These are phyloP conservation scores for Pythium phragmitis DNA, from an alignment of 352 stramenopile species.

Conservation along the genomic window DNA sequence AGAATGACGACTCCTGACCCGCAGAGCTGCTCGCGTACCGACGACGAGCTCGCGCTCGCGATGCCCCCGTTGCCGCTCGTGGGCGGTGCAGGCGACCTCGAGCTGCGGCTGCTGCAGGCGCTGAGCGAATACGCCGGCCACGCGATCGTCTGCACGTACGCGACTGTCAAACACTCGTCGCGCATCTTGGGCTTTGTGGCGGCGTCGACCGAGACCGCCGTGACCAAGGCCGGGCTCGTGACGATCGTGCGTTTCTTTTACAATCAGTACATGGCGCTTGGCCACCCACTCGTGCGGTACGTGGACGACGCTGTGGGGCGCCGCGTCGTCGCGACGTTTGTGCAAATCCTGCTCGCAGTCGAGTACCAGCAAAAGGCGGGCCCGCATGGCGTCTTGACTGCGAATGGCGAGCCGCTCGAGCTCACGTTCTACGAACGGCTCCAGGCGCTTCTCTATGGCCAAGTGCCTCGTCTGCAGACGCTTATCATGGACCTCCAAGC, in stretches of 20 bases:
- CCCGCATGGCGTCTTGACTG: neutral
- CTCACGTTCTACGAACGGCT: slow-evolving; percentile 59
- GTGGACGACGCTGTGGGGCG: slow-evolving; percentile 65
- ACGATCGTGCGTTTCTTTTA: slow-evolving; percentile 48
- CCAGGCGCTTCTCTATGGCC: slow-evolving; percentile 27
- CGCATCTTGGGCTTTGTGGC: slow-evolving; percentile 46
- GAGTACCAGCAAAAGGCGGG: slow-evolving; percentile 30
- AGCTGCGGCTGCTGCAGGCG: slow-evolving; percentile 57
- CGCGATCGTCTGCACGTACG: slow-evolving; percentile 42
- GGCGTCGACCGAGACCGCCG: slow-evolving; percentile 48
- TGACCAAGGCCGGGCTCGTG: slow-evolving; percentile 39
- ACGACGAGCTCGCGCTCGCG: neutral
- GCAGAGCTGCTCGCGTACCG: too few species aligned
- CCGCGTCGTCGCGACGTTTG: slow-evolving; percentile 54
- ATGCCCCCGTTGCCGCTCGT: neutral
- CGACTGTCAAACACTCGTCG: slow-evolving; percentile 49
- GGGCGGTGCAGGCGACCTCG: slow-evolving; percentile 34
- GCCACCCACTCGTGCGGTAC: slow-evolving; percentile 45
- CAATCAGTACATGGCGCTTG: slow-evolving; percentile 54
- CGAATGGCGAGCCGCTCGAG: slow-evolving; percentile 29
- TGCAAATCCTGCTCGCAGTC: slow-evolving; percentile 50
- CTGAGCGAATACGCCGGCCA: slow-evolving; percentile 43
- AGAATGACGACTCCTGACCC: too few species aligned
- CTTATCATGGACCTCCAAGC: slow-evolving; percentile 31
- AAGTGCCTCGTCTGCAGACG: slow-evolving; percentile 30